Evolutionary conservation across 78 protist species (phyloP), one percentile per base, ranked within the genome.

Genomic region (Dictyostelium intermedium): DNA sequence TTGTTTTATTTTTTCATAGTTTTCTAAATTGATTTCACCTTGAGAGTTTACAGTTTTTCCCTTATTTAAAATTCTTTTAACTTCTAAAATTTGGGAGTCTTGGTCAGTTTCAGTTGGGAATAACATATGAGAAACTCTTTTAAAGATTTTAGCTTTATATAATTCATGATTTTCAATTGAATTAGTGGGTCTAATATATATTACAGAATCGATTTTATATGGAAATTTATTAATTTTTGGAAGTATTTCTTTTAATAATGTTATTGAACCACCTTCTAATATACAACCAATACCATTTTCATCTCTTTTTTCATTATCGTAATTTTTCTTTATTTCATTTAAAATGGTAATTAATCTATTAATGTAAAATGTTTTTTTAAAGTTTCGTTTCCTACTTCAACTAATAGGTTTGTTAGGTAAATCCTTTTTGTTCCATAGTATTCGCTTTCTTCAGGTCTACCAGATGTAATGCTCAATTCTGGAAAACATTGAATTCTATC

Each of bases 401-500:
- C 39, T 23, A 34, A 5, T 34, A 72, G 34, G 34, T 72, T 20
- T 0, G 79, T 30, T 16, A 72, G 3, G 11, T 72, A 72, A 16
- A 32, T 32, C 20, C 79, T 72, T 34, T 72, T 72, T 11, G 25
- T 72, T 27, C 79, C 79, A 6, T 6, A 30, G 18, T 30, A 72
- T 72, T 72, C 79, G 1, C 23, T 34, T 18, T 72, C 79, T 27
- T 34, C 43, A 0, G 79, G 79, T 72, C 79, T 72, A 1, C 79
- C 79, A 14, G 79, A 72, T 34, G 45, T 34, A 14, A 72, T 72
- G 6, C 39, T 30, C 6, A 72, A 34, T 72, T 72, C 43, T 34
- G 79, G 45, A 72, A 34, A 72, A 16, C 79, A 72, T 72, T 72
- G 79, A 72, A 72, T 72, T 72, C 79, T 72, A 72, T 72, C 79